phyloP scores from a whole-genome alignment of 2,329 filamentous ascomycete genomes.

The Ampelomyces quisqualis region DNA sequence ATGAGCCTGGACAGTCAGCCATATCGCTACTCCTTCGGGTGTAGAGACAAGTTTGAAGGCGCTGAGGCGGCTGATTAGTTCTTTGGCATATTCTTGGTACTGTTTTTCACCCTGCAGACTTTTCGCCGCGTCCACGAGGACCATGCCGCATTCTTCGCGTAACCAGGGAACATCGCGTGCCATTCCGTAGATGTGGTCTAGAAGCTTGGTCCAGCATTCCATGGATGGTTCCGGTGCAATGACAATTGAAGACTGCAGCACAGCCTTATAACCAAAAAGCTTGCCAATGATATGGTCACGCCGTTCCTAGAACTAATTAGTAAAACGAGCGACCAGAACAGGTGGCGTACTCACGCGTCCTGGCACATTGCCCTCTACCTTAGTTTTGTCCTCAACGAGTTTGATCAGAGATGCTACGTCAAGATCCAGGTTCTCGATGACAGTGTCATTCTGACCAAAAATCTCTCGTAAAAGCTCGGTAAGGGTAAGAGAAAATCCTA shows the following conservation, averaged over 20 bases:
- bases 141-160: slow-evolving; percentile 80
- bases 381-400: slow-evolving; percentile 55
- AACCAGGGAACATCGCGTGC: slow-evolving; percentile 85
- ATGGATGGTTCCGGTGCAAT: slow-evolving; percentile 59
- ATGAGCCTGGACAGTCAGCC: slow-evolving; percentile 67
- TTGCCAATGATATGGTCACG: slow-evolving; percentile 82
- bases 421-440: slow-evolving; percentile 39
- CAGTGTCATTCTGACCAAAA: slow-evolving; percentile 51
- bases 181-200: slow-evolving; percentile 72
- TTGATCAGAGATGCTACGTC: slow-evolving; percentile 50
- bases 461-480: slow-evolving; percentile 76
- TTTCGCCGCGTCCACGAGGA: slow-evolving; percentile 71
- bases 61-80: slow-evolving; percentile 63
- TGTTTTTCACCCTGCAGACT: slow-evolving; percentile 49
- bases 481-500: slow-evolving; percentile 87
- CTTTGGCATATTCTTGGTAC: slow-evolving; percentile 60
- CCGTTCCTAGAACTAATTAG: slow-evolving; percentile 66
- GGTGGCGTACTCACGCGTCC: slow-evolving; percentile 50
- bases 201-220: slow-evolving; percentile 63
- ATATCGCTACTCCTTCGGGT: slow-evolving; percentile 85
- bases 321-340: slow-evolving; percentile 1
- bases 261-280: slow-evolving; percentile 82
- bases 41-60: slow-evolving; percentile 71
- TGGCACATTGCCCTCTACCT: slow-evolving; percentile 53
- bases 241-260: slow-evolving; percentile 75